A percentile compares a stretch with the other conserved stretches of the same genome.
Evolutionary conservation across 2,329 filamentous ascomycete species (phyloP).

Genomic region (Ploettnerulaceae sp.): DNA sequence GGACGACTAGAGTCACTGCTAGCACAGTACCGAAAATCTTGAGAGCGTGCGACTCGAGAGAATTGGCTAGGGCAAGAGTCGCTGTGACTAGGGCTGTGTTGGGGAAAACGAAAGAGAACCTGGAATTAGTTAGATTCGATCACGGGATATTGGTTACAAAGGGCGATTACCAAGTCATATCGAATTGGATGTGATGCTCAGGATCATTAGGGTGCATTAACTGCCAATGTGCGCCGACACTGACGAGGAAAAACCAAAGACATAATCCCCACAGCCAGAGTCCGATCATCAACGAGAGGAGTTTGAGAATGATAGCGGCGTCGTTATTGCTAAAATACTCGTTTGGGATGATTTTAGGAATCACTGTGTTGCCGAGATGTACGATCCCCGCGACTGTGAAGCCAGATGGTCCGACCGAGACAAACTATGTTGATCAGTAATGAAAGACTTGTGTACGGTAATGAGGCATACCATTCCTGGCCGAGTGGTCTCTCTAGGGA

Average conservation of each 20-base stretch:
- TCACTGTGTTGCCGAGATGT: constrained; percentile 22
- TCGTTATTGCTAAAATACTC: constrained; percentile 41
- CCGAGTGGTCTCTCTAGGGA: constrained; percentile 68
- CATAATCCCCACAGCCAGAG: constrained; percentile 82
- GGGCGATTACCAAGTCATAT: constrained; percentile 73
- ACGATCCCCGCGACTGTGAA: constrained; percentile 61
- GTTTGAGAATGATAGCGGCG: constrained; percentile 41
- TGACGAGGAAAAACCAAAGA: constrained; percentile 79
- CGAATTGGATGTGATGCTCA: constrained; percentile 60
- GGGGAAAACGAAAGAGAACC: constrained; percentile 57
- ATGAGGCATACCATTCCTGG: constrained; percentile 58
- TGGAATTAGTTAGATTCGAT: constrained; percentile 46
- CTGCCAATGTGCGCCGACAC: constrained; percentile 69
- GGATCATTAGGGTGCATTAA: constrained; percentile 46
- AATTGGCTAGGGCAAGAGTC: constrained; percentile 64
- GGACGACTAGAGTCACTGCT: constrained; percentile 57
- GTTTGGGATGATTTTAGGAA: constrained; percentile 39
- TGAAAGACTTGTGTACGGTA: not conserved
- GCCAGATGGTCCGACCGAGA: constrained; percentile 64
- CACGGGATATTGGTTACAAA: not conserved
- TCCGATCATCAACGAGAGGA: constrained; percentile 55
- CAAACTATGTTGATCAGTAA: constrained; percentile 51
- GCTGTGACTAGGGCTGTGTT: constrained; percentile 51
- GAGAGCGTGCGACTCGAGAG: constrained; percentile 55
- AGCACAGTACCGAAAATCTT: constrained; percentile 64